A percentile compares a stretch with the other conserved stretches of the same genome.
phyloP scores from a whole-genome alignment of 2,329 filamentous ascomycete genomes.

The Colletotrichum echinochloae region DNA sequence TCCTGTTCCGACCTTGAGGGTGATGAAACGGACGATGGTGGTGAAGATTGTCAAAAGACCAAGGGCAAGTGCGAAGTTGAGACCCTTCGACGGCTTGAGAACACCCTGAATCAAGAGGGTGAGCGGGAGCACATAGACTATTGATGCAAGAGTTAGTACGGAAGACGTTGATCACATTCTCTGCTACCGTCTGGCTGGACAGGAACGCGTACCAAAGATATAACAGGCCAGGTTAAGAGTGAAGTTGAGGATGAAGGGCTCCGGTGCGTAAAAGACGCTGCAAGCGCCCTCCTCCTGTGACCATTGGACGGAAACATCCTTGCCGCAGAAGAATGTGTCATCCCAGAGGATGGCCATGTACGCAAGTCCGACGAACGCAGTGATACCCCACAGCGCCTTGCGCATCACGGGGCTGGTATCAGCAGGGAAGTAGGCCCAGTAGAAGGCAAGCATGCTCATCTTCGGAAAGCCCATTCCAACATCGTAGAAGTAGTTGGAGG shows the following conservation, averaged over 20 bases:
- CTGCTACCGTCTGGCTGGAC: too few species aligned
- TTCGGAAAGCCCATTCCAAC: conserved; percentile 53
- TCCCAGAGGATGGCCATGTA: conserved; percentile 50
- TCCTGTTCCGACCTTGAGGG: conserved; percentile 44
- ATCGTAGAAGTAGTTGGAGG: conserved; percentile 53
- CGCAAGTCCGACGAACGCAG: conserved; percentile 48
- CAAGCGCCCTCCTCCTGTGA: conserved; percentile 52
- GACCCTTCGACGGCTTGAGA: conserved; percentile 41
- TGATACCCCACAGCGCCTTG: conserved; percentile 48
- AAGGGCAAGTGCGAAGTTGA: conserved; percentile 44
- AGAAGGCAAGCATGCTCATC: conserved; percentile 52
- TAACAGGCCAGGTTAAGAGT: conserved; percentile 50
- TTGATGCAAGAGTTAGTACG: neutral
- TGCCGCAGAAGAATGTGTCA: conserved; percentile 52
- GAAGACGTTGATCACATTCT: too few species aligned
- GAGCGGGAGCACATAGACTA: conserved; percentile 50
- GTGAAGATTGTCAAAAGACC: conserved; percentile 45
- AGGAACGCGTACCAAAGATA: conserved; percentile 44
- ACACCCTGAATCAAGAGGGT: conserved; percentile 47
- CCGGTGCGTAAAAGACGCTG: conserved; percentile 50
- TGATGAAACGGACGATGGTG: conserved; percentile 44
- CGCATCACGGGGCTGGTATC: conserved; percentile 46
- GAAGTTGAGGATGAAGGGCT: conserved; percentile 52
- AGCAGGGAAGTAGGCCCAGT: conserved; percentile 50
- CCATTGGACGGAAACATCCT: conserved; percentile 51